Conservation (phyloP, 495 filamentous ascomycete species). For the Alectoria sarmentosa region DNA sequence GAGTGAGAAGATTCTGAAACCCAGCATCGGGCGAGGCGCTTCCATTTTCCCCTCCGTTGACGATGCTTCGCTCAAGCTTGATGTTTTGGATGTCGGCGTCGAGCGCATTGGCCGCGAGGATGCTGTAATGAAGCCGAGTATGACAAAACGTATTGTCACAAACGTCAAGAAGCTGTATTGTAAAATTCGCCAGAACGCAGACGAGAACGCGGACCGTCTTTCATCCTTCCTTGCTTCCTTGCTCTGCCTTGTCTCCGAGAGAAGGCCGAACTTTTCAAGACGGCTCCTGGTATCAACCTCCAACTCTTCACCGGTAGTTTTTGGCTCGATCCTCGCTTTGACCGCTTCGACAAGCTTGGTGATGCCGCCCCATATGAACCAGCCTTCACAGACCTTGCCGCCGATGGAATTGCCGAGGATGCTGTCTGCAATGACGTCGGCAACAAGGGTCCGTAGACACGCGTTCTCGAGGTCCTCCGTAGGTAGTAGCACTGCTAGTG, state of each 20-base stretch:
- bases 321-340: conserved; percentile 25
- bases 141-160: conserved; percentile 56
- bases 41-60: conserved; percentile 11
- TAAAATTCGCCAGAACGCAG: conserved; percentile 60
- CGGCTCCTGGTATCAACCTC: conserved; percentile 30
- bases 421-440: conserved; percentile 78
- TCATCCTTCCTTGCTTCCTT: conserved; percentile 15
- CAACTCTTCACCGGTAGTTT: conserved; percentile 26
- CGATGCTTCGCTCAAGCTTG: conserved; percentile 16
- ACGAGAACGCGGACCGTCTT: conserved; percentile 32
- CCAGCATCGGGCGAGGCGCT: conserved; percentile 54
- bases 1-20: conserved; percentile 67
- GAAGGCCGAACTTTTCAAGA: conserved; percentile 43
- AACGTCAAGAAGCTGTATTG: conserved; percentile 62
- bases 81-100: conserved; percentile 28
- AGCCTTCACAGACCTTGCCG: conserved; percentile 72
- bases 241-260: conserved; percentile 32
- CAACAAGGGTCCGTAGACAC: conserved; percentile 72
- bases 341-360: conserved; percentile 50
- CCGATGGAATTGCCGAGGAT: conserved; percentile 72
- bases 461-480: conserved; percentile 87
- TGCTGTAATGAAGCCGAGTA: conserved; percentile 38
- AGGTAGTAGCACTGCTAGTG: conserved; percentile 75
- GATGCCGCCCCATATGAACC: conserved; percentile 76
- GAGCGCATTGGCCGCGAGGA: conserved; percentile 26